Evolutionary conservation across 768 basidiomycete species (phyloP).

Genomic region (Suillus decipiens): DNA sequence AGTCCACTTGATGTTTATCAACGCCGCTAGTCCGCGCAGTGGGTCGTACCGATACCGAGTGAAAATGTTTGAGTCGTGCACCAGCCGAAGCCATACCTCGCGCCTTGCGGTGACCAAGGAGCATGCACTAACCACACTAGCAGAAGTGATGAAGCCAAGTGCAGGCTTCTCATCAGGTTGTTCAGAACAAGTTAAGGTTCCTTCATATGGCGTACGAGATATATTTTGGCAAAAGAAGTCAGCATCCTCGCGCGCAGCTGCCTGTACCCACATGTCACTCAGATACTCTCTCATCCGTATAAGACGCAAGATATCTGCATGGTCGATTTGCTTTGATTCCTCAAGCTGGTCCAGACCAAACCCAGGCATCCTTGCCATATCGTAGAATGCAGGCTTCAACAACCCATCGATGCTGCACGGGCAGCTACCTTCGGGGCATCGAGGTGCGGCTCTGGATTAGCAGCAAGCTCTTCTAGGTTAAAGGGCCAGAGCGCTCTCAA

Average conservation of each 20-base stretch:
- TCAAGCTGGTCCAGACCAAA: conserved; percentile 19
- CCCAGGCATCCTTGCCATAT: conserved; percentile 29
- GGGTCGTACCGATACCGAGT: conserved; percentile 34
- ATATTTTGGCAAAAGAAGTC: neutral
- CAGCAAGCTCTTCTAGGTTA: conserved; percentile 19
- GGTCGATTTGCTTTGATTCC: neutral
- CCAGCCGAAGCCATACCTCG: conserved; percentile 14
- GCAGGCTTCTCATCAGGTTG: neutral
- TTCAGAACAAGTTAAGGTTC: neutral
- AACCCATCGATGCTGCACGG: conserved; percentile 28
- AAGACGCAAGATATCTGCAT: conserved; percentile 11
- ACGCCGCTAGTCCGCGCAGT: conserved; percentile 35
- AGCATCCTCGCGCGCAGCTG: neutral
- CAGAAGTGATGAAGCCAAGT: conserved; percentile 17
- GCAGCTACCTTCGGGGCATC: conserved; percentile 33
- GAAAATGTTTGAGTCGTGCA: conserved; percentile 26
- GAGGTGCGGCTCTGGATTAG: conserved; percentile 8
- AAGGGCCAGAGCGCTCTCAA: conserved; percentile 34
- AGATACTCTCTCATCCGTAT: conserved; percentile 21
- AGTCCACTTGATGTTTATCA: conserved; percentile 29
- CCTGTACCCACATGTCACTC: conserved; percentile 3
- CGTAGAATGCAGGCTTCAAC: conserved; percentile 41
- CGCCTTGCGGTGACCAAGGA: neutral
- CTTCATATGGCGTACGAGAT: neutral
- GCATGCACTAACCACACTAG: conserved; percentile 8